These are phyloP conservation scores for Claviceps spartinae DNA, from an alignment of 2,329 filamentous ascomycete species.

Conservation along the genomic window DNA sequence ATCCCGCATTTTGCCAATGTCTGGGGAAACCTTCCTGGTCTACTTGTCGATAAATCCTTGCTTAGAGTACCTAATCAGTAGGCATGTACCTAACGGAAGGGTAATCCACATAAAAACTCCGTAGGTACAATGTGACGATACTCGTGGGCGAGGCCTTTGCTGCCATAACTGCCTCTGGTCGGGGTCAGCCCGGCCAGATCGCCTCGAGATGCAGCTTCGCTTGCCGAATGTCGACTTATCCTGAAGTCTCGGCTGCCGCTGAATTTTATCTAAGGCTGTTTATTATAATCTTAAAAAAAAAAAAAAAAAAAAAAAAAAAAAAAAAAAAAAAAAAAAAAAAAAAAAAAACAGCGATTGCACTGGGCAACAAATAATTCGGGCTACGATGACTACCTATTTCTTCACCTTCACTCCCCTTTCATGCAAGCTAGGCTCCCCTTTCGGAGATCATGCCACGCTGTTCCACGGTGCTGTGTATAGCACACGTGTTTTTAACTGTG, in stretches of 20 bases:
- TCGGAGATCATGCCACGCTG: not conserved
- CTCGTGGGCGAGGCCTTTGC: not conserved
- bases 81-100: no score
- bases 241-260: not conserved
- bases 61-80: no score
- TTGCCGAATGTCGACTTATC: not conserved
- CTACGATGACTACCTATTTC: no score
- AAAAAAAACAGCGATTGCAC: not conserved
- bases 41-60: no score
- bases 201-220: not conserved
- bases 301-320: no score
- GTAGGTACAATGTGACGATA: no score
- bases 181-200: not conserved
- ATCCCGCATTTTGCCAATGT: no score
- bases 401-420: no score
- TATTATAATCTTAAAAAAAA: not conserved
- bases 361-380: not conserved
- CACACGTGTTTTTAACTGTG: no score
- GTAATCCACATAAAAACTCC: no score
- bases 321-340: no score
- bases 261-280: not conserved
- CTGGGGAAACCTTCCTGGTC: no score
- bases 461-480: not conserved
- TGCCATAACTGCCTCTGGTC: not conserved
- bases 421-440: not conserved